phyloP scores from a whole-genome alignment of 2,329 filamentous ascomycete species.

The Nectriaceae sp. region DNA sequence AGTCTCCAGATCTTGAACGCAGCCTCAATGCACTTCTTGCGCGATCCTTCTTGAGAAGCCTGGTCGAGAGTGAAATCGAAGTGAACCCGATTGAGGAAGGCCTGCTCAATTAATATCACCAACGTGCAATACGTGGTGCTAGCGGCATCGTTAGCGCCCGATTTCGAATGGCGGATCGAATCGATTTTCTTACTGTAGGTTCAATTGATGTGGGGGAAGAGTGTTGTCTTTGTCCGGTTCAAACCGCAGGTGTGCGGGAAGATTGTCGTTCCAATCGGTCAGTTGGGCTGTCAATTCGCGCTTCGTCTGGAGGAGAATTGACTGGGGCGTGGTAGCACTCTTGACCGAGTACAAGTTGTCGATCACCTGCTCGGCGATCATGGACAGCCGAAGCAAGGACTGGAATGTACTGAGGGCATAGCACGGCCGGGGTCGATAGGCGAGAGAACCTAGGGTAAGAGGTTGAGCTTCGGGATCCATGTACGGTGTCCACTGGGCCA shows the following conservation, averaged over 20 bases:
- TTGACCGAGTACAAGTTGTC: neutral
- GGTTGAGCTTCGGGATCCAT: too few relatives aligned
- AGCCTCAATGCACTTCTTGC: neutral
- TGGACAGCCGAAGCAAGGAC: neutral
- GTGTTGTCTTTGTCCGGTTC: neutral
- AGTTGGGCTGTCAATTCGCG: neutral
- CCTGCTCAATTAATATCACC: neutral
- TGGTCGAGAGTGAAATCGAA: neutral
- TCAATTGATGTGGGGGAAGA: neutral
- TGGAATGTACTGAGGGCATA: neutral
- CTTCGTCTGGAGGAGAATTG: neutral
- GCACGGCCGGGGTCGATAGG: neutral
- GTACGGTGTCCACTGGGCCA: constrained; percentile 53
- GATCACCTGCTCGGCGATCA: neutral
- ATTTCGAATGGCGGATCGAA: neutral
- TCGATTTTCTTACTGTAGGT: neutral
- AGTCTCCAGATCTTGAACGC: neutral
- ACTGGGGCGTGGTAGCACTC: neutral
- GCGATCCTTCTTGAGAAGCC: neutral
- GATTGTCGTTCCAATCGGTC: neutral
- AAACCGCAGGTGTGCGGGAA: neutral
- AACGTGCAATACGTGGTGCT: neutral
- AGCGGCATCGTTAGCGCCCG: neutral
- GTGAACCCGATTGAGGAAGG: neutral
- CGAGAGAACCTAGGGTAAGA: too few relatives aligned